Percentiles rank a stretch among this genome's conserved stretches.
These are phyloP conservation scores for Drechmeria coniospora DNA, from an alignment of 2,329 filamentous ascomycete genomes.

Conservation along the genomic window DNA sequence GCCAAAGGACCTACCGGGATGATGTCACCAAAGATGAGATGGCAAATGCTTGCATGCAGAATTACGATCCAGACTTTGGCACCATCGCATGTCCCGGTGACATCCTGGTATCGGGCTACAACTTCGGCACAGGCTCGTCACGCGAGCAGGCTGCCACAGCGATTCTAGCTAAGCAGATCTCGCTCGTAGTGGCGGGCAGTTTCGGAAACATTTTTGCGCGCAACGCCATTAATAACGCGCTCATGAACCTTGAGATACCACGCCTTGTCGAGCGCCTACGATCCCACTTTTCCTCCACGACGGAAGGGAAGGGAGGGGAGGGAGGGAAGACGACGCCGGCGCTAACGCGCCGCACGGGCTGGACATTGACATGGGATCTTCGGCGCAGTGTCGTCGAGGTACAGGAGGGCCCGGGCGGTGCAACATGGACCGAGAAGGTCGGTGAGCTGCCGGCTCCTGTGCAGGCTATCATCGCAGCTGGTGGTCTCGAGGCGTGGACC, in stretches of 20 bases:
- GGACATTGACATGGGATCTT: conserved; percentile 74
- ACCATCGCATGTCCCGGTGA: conserved; percentile 51
- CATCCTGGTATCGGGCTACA: conserved; percentile 73
- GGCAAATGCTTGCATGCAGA: conserved; percentile 84
- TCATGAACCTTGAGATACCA: conserved; percentile 58
- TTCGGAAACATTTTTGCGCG: conserved; percentile 74
- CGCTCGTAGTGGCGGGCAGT: conserved; percentile 64
- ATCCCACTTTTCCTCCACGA: conserved; percentile 38
- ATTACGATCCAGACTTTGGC: conserved; percentile 68
- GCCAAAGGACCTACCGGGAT: conserved; percentile 69
- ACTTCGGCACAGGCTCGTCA: conserved; percentile 73
- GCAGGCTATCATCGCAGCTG: conserved; percentile 66
- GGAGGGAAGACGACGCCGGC: conserved; percentile 24
- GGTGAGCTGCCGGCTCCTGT: conserved; percentile 74
- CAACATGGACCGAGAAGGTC: conserved; percentile 68
- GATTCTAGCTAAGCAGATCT: conserved; percentile 66
- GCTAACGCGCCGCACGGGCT: conserved; percentile 61
- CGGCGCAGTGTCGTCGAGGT: conserved; percentile 54
- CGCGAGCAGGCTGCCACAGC: conserved; percentile 78
- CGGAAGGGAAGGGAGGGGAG: conserved; percentile 12
- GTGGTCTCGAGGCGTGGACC: conserved; percentile 73
- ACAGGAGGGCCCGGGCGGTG: conserved; percentile 45
- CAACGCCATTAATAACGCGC: conserved; percentile 67
- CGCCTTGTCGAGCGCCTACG: conserved; percentile 49
- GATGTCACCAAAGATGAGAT: conserved; percentile 61